Percentiles rank a stretch among this genome's conserved stretches.
These are phyloP conservation scores for Starmera dryadoides DNA, from an alignment of 805 yeast species.

Conservation along the genomic window DNA sequence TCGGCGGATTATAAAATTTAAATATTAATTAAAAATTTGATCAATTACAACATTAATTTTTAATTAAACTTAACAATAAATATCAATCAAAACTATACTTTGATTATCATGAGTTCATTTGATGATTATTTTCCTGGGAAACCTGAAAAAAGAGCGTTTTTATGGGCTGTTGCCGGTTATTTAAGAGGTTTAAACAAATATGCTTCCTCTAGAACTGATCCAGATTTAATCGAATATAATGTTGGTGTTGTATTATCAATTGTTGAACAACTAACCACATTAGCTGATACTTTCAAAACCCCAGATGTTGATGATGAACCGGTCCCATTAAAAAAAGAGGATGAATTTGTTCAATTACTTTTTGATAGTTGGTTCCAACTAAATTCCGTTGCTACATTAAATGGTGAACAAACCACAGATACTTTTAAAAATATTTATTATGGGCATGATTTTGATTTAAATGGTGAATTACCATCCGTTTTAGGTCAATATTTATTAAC, in stretches of 20 bases:
- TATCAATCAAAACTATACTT: too few relatives aligned
- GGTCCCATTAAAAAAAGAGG: neutral
- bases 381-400: neutral
- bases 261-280: constrained; percentile 6
- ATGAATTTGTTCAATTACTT: neutral
- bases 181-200: neutral
- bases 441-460: constrained; percentile 6
- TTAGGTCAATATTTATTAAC: constrained; percentile 9
- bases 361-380: constrained; percentile 1
- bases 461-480: constrained; percentile 10
- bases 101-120: too few relatives aligned
- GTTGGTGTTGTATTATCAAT: constrained; percentile 35
- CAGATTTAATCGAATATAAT: constrained; percentile 37
- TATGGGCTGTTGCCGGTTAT: neutral
- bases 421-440: neutral
- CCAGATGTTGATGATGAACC: neutral
- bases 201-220: constrained; percentile 8
- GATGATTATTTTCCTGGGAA: neutral
- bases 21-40: too few relatives aligned
- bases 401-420: constrained; percentile 3
- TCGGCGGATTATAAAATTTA: too few relatives aligned
- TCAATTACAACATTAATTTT: too few relatives aligned
- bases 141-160: constrained; percentile 1
- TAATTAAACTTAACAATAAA: too few relatives aligned
- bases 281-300: neutral